Evolutionary conservation across 2,329 filamentous ascomycete genomes (phyloP).

Genomic region (Colletotrichum musicola): DNA sequence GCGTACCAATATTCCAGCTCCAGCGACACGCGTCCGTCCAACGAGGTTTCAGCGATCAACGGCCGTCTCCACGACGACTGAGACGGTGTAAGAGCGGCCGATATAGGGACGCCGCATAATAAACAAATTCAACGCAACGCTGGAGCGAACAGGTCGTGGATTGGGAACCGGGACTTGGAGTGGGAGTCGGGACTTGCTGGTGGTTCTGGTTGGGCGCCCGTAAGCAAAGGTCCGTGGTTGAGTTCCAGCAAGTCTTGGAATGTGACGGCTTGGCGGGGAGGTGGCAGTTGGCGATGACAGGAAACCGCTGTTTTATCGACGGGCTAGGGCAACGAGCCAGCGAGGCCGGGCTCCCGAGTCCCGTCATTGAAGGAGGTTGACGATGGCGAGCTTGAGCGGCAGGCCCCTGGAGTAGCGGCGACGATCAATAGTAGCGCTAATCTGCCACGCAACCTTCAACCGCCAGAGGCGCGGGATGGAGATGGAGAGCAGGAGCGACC

Average conservation of each 20-base stretch:
- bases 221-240: no score
- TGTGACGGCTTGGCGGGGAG: constrained; percentile 31
- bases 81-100: constrained; percentile 17
- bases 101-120: constrained; percentile 15
- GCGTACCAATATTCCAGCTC: constrained; percentile 13
- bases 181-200: no score
- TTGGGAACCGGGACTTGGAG: no score
- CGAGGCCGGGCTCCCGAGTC: background rate
- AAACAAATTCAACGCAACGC: constrained; percentile 13
- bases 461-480: constrained; percentile 21
- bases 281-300: constrained; percentile 23
- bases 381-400: constrained; percentile 24
- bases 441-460: constrained; percentile 11
- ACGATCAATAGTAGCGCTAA: constrained; percentile 26
- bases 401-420: constrained; percentile 24
- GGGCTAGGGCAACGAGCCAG: constrained; percentile 5
- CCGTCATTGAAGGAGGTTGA: background rate
- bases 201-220: no score
- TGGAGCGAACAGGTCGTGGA: background rate
- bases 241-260: background rate
- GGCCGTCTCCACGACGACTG: constrained; percentile 24
- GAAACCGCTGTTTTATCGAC: constrained; percentile 11
- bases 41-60: constrained; percentile 11
- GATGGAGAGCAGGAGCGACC: background rate
- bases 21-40: constrained; percentile 15